A percentile compares a stretch with the other conserved stretches of the same genome.
phyloP scores from a whole-genome alignment of 768 basidiomycete genomes.

The Coprinopsis cinerea region DNA sequence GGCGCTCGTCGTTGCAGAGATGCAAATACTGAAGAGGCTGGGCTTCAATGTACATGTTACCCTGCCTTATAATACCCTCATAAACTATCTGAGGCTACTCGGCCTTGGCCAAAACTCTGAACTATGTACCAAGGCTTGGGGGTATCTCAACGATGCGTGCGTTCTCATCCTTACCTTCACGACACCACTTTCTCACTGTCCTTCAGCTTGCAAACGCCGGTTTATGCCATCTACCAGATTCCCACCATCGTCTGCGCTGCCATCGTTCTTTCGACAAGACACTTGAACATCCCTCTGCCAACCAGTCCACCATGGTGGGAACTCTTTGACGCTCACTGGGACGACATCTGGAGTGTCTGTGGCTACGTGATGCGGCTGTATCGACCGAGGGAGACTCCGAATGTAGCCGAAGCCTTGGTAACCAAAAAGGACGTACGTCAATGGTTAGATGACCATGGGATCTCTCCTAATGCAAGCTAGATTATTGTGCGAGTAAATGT shows the following conservation, averaged over 20 bases:
- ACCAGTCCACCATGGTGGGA: conserved; percentile 84
- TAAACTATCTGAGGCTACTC: conserved; percentile 89
- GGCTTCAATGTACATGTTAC: conserved; percentile 94
- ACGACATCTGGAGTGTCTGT: conserved; percentile 81
- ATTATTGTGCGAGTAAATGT: too few species aligned
- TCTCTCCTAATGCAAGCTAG: not conserved
- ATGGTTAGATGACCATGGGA: conserved; percentile 64
- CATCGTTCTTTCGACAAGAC: conserved; percentile 75
- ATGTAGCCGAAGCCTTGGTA: conserved; percentile 45
- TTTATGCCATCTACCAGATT: conserved; percentile 85
- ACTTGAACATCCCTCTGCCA: conserved; percentile 69
- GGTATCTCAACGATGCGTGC: conserved; percentile 93
- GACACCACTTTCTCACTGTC: not conserved
- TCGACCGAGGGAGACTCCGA: conserved; percentile 45
- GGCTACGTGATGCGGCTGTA: conserved; percentile 85
- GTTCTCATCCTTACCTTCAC: conserved; percentile 24
- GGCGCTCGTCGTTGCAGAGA: conserved; percentile 88
- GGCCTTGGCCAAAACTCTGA: conserved; percentile 70
- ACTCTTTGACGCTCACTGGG: conserved; percentile 87
- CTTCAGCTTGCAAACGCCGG: conserved; percentile 82
- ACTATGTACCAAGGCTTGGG: conserved; percentile 82
- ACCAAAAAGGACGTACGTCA: conserved; percentile 74
- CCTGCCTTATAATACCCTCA: conserved; percentile 87
- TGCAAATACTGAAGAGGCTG: conserved; percentile 94
- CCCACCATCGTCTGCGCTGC: conserved; percentile 87